phyloP scores from a whole-genome alignment of 164 flowering plant species.

The Sextonia rubra region DNA sequence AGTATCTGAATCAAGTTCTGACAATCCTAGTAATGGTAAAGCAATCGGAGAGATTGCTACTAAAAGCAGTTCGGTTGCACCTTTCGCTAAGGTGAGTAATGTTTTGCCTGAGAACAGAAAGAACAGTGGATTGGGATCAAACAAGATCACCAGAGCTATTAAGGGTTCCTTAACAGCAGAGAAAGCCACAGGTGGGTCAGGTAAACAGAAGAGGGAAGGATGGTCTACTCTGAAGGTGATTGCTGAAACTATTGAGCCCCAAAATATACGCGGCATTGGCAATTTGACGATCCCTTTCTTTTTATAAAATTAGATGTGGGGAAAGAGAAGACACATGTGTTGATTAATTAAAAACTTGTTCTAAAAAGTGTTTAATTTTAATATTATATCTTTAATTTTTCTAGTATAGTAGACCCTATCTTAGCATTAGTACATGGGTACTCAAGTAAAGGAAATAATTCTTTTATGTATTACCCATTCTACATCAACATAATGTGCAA shows the following conservation, averaged over 20 bases:
- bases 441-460: no score
- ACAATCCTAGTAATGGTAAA: neutral
- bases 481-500: no score
- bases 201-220: slow-evolving; percentile 13
- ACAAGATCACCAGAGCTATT: neutral
- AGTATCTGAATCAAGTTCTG: slow-evolving; percentile 2
- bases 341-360: no score
- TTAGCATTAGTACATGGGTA: no score
- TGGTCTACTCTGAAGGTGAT: slow-evolving; percentile 18
- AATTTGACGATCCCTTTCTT: slow-evolving; percentile 46
- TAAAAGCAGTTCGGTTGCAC: slow-evolving; percentile 31
- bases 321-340: neutral
- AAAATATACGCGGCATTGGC: slow-evolving; percentile 12
- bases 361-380: no score
- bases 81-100: slow-evolving; percentile 14
- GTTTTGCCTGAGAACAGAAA: slow-evolving; percentile 32
- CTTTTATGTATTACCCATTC: no score
- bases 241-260: slow-evolving; percentile 5
- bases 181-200: slow-evolving; percentile 2
- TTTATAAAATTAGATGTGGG: slow-evolving; percentile 12
- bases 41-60: slow-evolving; percentile 8
- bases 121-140: neutral
- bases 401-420: no score
- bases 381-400: no score
- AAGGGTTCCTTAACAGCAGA: slow-evolving; percentile 18